Conservation (phyloP, 1,284 basidiomycete species). For the Malassezia sp. region DNA sequence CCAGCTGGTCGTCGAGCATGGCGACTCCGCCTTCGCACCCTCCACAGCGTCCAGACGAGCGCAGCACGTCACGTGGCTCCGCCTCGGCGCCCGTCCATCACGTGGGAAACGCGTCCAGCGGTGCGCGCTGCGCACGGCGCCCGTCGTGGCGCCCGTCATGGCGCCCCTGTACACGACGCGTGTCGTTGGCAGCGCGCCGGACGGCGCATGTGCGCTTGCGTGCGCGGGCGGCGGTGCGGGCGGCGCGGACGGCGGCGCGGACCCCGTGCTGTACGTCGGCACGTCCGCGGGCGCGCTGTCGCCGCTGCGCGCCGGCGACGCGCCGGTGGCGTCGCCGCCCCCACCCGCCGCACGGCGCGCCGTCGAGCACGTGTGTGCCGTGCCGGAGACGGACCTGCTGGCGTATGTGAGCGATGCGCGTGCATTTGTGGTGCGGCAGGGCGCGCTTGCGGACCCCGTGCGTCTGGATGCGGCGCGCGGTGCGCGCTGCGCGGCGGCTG, state of each 20-base stretch:
- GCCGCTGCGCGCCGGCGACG: slow-evolving; percentile 12
- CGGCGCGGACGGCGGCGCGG: neutral
- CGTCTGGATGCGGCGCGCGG: neutral
- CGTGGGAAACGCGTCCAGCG: too few species aligned
- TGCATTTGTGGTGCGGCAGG: neutral
- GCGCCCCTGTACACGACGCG: slow-evolving; percentile 2
- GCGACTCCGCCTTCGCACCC: too few species aligned
- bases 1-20: slow-evolving; percentile 35
- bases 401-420: neutral
- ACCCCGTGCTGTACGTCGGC: slow-evolving; percentile 27
- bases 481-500: neutral
- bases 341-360: neutral
- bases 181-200: neutral
- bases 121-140: too few species aligned
- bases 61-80: too few species aligned
- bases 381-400: slow-evolving; percentile 2
- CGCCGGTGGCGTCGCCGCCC: neutral
- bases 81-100: too few species aligned
- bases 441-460: neutral
- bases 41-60: too few species aligned
- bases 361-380: slow-evolving; percentile 4
- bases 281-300: slow-evolving; percentile 21
- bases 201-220: slow-evolving; percentile 3
- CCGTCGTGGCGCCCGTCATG: too few species aligned
- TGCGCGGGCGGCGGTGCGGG: slow-evolving; percentile 5